Evolutionary conservation across 31 red algal genomes (phyloP), one percentile per base, ranked within the genome.

Genomic region (Asparagopsis taxiformis): DNA sequence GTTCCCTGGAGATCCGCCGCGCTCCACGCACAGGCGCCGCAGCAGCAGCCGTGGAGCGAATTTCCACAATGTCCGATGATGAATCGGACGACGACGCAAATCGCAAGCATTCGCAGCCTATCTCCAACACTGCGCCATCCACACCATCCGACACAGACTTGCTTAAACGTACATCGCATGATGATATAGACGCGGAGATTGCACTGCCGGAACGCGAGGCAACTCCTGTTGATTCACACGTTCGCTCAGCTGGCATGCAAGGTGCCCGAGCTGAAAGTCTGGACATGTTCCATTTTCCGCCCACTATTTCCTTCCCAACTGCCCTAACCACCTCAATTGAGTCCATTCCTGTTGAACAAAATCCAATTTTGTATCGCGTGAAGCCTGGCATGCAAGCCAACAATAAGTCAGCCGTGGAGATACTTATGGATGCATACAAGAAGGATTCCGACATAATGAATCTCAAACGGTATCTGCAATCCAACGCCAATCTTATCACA

Each of bases 261-360:
- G 77, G 61, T 43, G 63, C 51, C 15, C 51, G 63, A n/a, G 35
- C 22, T 30, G 62, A 54, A 21, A 43, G 51, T 25, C 53, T 80
- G 1, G 77, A 80, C 54, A 57, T 80, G 32, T 34, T 80, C 15
- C 77, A 80, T 70, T 80, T 80, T 62, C 77, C 77, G 20, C 77
- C 64, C 29, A 80, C 53, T 38, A 61, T 80, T 28, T 59, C 77
- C 1, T 23, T 80, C 31, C 54, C 41, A 21, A 46, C 51, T n/a
- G 63, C 77, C 0, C 41, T 80, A 26, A 62, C 64, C 1, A 59
- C 64, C 31, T 55, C 57, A 8, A 59, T 62, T 10, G 22, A 68
- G 2, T 22, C 58, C 28, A 15, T 80, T 39, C 77, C 77, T 3
- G 51, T n/a, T 7, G 48, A 58, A 25, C 62, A 80, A 32, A 68